A percentile compares a stretch with the other conserved stretches of the same genome.
These are phyloP conservation scores for Seiridium unicorne DNA, from an alignment of 2,329 filamentous ascomycete genomes.

Conservation along the genomic window DNA sequence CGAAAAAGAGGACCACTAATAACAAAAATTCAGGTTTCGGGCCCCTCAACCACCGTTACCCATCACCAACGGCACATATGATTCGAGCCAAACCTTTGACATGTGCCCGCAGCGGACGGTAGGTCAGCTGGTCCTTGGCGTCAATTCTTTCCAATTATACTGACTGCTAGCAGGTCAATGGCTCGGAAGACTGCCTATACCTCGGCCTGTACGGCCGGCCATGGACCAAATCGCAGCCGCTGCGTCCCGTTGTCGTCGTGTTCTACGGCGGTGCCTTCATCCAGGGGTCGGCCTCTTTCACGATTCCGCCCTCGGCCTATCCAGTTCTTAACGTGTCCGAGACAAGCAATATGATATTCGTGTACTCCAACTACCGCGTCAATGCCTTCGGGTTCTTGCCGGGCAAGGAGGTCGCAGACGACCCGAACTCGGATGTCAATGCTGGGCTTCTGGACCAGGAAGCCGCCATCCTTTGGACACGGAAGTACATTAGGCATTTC, in stretches of 20 bases:
- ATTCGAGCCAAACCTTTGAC: constrained; percentile 53
- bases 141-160: background rate
- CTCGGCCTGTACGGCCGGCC: constrained; percentile 59
- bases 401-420: constrained; percentile 42
- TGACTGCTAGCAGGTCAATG: constrained; percentile 34
- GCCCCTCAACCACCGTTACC: constrained; percentile 54
- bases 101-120: constrained; percentile 58
- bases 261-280: constrained; percentile 64
- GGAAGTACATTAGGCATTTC: constrained; percentile 43
- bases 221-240: constrained; percentile 42
- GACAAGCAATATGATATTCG: constrained; percentile 44
- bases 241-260: constrained; percentile 56
- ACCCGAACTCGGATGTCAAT: constrained; percentile 46
- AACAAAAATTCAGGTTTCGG: constrained; percentile 46
- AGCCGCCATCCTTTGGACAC: constrained; percentile 44
- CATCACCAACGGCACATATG: constrained; percentile 48
- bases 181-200: constrained; percentile 60
- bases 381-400: constrained; percentile 58
- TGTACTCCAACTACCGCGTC: constrained; percentile 51
- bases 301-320: constrained; percentile 54
- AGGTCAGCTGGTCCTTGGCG: background rate
- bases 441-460: constrained; percentile 50
- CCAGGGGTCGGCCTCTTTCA: constrained; percentile 53
- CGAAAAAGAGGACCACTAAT: background rate
- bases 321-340: constrained; percentile 55